Evolutionary conservation across 2,329 filamentous ascomycete species (phyloP), one percentile per base, ranked within the genome.

Genomic region (Penicillium sp.): DNA sequence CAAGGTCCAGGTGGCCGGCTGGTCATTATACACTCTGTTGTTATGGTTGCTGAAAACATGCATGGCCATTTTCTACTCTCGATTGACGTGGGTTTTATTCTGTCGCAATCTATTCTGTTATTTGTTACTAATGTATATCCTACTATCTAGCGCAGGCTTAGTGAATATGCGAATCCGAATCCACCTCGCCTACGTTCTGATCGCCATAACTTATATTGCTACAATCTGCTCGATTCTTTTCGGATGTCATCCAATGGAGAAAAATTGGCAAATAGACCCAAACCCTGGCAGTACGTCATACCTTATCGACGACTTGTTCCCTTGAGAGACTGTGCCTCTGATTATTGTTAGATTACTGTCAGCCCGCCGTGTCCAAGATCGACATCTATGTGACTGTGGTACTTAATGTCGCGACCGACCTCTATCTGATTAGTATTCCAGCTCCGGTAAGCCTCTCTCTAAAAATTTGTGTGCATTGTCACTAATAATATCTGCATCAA

Each of bases 361-460:
- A 81, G 55, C 75, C 79, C 8, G 81, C 79, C 9, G 77, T 84
- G 11, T 81, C 82, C 0, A 75, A 75, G 16, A 77, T 79, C 48
- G 75, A 83, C 47, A 73, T 83, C 38, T 83, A 80, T 68, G 76
- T 81, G n/a, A 81, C 77, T 2, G 78, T 82, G 33, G 71, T 76
- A 4, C 71, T 81, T 58, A 86, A 85, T 60, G 77, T 84, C 3
- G 62, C 72, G 1, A 87, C 84, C 3, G 84, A 87, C 61, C 50
- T 84, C 1, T 86, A 86, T 60, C 74, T 86, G n/a, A 80, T 86
- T 55, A 78, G 78, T 29, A 85, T 86, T 38, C 83, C 83, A 0
- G 72, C 84, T 5, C 83, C 83, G 1, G 81, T 85, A 67, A 58
- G 50, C 2, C 9, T 10, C 4, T 4, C n/a, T 6, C 10, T 27